Percentiles rank a stretch among this genome's conserved stretches.
phyloP scores from a whole-genome alignment of 2,329 filamentous ascomycete genomes.

The Trichoderma oligosporum region DNA sequence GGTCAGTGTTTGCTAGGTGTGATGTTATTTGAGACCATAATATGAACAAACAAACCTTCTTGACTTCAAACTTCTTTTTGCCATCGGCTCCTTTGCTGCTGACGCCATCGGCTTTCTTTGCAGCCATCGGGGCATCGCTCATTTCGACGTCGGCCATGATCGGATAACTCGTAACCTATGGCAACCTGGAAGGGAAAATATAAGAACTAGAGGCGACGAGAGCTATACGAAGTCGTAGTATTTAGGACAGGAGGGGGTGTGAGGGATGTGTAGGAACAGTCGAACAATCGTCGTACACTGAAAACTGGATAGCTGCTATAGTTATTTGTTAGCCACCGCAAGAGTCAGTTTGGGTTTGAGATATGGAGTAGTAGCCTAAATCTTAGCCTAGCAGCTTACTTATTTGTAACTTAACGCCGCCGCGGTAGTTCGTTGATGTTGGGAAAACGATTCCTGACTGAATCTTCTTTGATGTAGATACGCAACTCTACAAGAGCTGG shows the following conservation, averaged over 20 bases:
- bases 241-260: neutral
- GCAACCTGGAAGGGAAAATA: no score
- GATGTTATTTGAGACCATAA: no score
- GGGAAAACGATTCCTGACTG: neutral
- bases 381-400: neutral
- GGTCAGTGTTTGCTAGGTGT: slow-evolving; percentile 10
- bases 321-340: slow-evolving; percentile 4
- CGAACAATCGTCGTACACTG: neutral
- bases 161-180: neutral
- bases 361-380: neutral
- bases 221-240: neutral
- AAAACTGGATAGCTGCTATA: neutral
- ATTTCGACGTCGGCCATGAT: slow-evolving; percentile 94
- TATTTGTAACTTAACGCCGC: neutral
- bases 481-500: neutral
- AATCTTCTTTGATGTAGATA: neutral
- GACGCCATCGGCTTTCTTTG: slow-evolving; percentile 51
- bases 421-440: neutral
- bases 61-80: slow-evolving; percentile 97
- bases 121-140: slow-evolving; percentile 71
- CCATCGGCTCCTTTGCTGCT: slow-evolving; percentile 56
- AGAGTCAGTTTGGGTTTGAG: neutral
- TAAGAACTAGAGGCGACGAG: neutral
- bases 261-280: neutral
- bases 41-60: slow-evolving; percentile 94